These are phyloP conservation scores for Colletotrichum liriopes DNA, from an alignment of 2,329 filamentous ascomycete genomes.

Conservation along the genomic window DNA sequence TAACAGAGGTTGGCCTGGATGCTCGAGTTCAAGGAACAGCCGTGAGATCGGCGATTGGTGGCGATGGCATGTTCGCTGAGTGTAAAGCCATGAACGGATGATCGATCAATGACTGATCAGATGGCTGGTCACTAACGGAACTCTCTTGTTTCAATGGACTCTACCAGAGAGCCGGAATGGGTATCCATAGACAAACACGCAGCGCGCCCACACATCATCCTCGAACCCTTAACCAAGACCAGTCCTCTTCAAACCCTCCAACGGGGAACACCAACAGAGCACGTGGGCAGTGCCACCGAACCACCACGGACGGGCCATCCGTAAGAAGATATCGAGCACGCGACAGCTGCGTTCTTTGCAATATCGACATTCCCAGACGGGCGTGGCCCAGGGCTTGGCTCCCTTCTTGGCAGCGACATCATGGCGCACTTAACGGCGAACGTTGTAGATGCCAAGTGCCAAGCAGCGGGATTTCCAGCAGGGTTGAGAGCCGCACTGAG, in stretches of 20 bases:
- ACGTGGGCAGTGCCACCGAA: constrained; percentile 20
- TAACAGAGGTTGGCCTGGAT: neutral
- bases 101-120: neutral
- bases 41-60: neutral
- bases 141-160: neutral
- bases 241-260: constrained; percentile 2
- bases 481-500: constrained; percentile 33
- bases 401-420: constrained; percentile 33
- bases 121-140: neutral
- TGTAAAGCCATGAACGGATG: neutral
- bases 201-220: neutral
- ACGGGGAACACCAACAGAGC: constrained; percentile 21
- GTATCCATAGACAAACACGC: neutral
- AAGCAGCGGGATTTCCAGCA: constrained; percentile 36
- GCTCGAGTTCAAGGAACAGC: neutral
- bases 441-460: constrained; percentile 37
- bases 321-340: constrained; percentile 33
- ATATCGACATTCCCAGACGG: constrained; percentile 18
- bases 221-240: constrained; percentile 8
- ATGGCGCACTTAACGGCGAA: neutral
- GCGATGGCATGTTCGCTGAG: neutral
- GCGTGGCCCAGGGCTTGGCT: constrained; percentile 24
- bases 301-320: neutral
- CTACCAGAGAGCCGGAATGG: neutral
- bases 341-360: constrained; percentile 29